Evolutionary conservation across 192 early-diverging fungal species (phyloP).

Genomic region (Coemansia aciculifera): DNA sequence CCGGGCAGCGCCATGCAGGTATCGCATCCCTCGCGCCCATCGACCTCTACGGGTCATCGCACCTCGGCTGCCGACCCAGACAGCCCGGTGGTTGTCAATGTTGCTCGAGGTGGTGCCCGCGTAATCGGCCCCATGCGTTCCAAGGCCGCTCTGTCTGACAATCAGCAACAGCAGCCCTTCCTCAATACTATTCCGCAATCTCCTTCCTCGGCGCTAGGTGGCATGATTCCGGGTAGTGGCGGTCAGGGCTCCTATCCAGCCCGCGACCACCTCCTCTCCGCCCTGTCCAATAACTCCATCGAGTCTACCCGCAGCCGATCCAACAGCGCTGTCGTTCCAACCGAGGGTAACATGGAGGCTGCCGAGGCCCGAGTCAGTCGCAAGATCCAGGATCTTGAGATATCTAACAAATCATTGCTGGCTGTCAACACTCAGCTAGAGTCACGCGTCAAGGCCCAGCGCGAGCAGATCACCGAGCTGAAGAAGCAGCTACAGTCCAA

Average conservation of each 20-base stretch:
- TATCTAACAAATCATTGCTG: constrained; percentile 53
- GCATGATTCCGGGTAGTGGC: constrained; percentile 10
- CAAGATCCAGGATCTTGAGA: constrained; percentile 56
- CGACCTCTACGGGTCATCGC: constrained; percentile 42
- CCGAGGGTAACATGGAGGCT: constrained; percentile 50
- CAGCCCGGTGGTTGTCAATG: constrained; percentile 41
- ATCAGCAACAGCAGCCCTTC: constrained; percentile 23
- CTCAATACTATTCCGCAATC: constrained; percentile 56
- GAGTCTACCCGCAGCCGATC: constrained; percentile 40
- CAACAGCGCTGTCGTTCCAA: constrained; percentile 40
- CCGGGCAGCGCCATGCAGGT: constrained; percentile 50
- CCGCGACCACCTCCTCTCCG: constrained; percentile 35
- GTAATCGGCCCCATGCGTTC: constrained; percentile 53
- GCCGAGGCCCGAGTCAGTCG: constrained; percentile 55
- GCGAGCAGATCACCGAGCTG: constrained; percentile 47
- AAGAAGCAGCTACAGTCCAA: constrained; percentile 48
- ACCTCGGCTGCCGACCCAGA: constrained; percentile 21
- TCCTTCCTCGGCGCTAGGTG: constrained; percentile 42
- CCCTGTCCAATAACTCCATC: constrained; percentile 40
- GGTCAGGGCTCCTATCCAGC: not conserved
- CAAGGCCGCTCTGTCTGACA: constrained; percentile 17
- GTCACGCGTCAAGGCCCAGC: constrained; percentile 46
- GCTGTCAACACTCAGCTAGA: constrained; percentile 53
- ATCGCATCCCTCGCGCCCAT: constrained; percentile 35
- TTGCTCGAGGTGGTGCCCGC: constrained; percentile 51